Evolutionary conservation across 306 rosid genomes (phyloP).

Genomic region (Phaseolus lunatus): DNA sequence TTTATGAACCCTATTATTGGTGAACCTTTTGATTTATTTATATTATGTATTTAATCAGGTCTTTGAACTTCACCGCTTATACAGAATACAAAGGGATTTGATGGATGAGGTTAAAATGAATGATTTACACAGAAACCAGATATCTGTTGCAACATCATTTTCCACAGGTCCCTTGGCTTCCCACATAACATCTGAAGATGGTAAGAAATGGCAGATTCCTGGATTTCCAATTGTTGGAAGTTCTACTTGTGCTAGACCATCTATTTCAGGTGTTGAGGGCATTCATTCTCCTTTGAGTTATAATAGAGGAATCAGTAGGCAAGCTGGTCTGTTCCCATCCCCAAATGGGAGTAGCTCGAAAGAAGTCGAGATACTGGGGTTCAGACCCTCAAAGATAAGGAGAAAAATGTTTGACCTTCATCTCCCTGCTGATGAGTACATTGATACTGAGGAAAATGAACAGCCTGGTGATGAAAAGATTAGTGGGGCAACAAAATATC

Average conservation of each 20-base stretch:
- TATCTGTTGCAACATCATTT: conserved; percentile 60
- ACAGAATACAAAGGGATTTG: conserved; percentile 87
- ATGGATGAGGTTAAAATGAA: conserved; percentile 78
- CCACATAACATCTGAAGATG: conserved; percentile 66
- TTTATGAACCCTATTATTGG: conserved; percentile 38
- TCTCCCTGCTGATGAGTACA: conserved; percentile 91
- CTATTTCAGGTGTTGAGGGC: conserved; percentile 62
- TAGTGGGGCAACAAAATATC: conserved; percentile 47
- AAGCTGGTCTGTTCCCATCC: conserved; percentile 58
- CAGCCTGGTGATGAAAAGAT: conserved; percentile 61
- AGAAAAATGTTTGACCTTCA: conserved; percentile 89
- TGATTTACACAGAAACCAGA: conserved; percentile 61
- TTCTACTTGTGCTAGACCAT: conserved; percentile 62
- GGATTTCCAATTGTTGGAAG: conserved; percentile 60
- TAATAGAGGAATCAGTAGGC: conserved; percentile 56
- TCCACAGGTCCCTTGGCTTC: conserved; percentile 70
- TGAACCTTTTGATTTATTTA: conserved; percentile 44
- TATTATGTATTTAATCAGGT: conserved; percentile 63
- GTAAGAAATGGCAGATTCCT: conserved; percentile 62
- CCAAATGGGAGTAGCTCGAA: conserved; percentile 73
- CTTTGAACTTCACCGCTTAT: conserved; percentile 85
- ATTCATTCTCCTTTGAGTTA: conserved; percentile 65
- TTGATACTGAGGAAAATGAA: conserved; percentile 86
- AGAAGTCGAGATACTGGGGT: conserved; percentile 73
- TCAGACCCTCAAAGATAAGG: conserved; percentile 79